Percentiles rank a stretch among this genome's conserved stretches.
These are phyloP conservation scores for Aurantiochytrium sp. DNA, from an alignment of 108 stramenopile species.

Conservation along the genomic window DNA sequence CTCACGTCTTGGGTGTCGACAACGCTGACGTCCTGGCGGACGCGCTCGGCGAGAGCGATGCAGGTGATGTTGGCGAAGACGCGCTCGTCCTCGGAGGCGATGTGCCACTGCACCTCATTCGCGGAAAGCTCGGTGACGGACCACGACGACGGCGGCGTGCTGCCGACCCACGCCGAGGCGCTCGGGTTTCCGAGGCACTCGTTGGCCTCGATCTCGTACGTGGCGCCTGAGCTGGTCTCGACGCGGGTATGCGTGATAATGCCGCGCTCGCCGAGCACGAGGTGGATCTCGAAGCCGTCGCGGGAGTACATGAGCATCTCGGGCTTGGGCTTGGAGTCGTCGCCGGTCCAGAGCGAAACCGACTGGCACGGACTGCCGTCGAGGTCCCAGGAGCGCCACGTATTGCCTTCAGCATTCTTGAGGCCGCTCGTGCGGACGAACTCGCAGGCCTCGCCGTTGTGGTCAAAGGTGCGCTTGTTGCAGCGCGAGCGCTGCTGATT, in stretches of 20 bases:
- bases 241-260: background rate
- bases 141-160: background rate
- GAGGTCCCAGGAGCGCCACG: background rate
- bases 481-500: background rate
- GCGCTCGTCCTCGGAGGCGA: background rate
- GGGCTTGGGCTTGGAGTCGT: background rate
- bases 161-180: background rate
- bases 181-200: background rate
- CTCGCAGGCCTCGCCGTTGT: background rate
- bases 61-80: background rate
- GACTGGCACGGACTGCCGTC: background rate
- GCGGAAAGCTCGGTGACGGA: background rate
- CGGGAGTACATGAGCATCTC: constrained; percentile 13
- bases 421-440: background rate
- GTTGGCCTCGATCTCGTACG: background rate
- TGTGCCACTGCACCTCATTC: background rate
- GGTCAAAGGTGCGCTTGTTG: background rate
- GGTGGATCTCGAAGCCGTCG: background rate
- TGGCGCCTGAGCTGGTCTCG: background rate
- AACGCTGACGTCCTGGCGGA: background rate
- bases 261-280: background rate
- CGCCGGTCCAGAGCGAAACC: background rate
- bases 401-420: background rate
- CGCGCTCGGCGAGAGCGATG: background rate
- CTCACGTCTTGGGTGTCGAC: background rate